Evolutionary conservation across 805 yeast species (phyloP), one percentile per base, ranked within the genome.

Genomic region (Wickerhamiella parazyma): DNA sequence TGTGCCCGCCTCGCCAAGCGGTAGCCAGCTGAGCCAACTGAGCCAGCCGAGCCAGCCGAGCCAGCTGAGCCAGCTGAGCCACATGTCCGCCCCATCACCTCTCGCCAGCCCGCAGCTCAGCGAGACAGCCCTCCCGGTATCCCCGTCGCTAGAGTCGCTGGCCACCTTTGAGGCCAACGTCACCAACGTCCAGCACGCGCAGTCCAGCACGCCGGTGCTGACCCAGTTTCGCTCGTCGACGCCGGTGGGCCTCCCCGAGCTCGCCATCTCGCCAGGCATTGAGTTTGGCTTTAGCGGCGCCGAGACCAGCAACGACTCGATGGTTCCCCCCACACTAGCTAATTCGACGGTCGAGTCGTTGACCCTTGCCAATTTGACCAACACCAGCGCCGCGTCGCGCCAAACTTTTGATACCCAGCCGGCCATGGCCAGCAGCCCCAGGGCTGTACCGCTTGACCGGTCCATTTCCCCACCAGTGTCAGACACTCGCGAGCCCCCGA

Each of bases 111-210:
- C n/a, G n/a, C n/a, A n/a, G n/a, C n/a, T n/a, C n/a, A n/a, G n/a
- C n/a, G n/a, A n/a, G n/a, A n/a, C n/a, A n/a, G n/a, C n/a, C n/a
- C 19, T 39, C 5, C 42, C 42, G 6, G 36, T 39, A 9, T 31
- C 36, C 24, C 42, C 42, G 6, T 39, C 42, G 8, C 36, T 39
- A 8, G 42, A 39, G 22, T 29, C 36, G 10, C 22, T 39, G n/a
- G 42, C 42, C 17, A 39, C 42, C 3, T 39, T 39, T 39, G 42
- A 39, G 12, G 42, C 42, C 16, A 39, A 39, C 17, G 33, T 39
- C 22, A 26, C 42, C 36, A 31, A 35, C 18, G 42, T 39, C 4
- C 36, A 39, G 33, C 42, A 29, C 20, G 42, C 42, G 4, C 29
- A 39, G 25, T 39, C 42, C 12, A 29, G 36, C 7, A 18, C 18